phyloP scores from a whole-genome alignment of 2,329 filamentous ascomycete genomes.

The Paecilomyces sp. region DNA sequence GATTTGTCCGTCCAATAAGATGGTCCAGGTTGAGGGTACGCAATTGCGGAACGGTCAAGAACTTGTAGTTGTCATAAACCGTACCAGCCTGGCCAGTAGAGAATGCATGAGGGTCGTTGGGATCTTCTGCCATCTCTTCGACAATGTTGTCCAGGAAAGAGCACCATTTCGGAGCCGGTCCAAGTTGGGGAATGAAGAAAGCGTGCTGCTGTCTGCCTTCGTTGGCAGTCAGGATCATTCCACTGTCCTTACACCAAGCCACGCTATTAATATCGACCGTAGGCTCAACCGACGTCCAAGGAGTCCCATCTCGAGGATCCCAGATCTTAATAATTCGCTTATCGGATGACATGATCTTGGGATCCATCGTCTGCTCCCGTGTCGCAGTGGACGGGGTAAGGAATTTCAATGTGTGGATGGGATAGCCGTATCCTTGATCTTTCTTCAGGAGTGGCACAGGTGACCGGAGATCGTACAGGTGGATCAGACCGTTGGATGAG shows the following conservation, averaged over 20 bases:
- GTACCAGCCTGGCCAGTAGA: conserved; percentile 49
- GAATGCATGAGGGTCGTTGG: conserved; percentile 54
- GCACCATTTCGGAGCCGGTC: conserved; percentile 91
- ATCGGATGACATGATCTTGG: conserved; percentile 83
- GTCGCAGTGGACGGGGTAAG: conserved; percentile 59
- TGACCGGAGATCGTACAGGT: conserved; percentile 86
- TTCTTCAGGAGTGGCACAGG: conserved; percentile 81
- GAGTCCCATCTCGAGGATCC: conserved; percentile 72
- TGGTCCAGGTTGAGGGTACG: conserved; percentile 80
- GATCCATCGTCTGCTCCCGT: conserved; percentile 59
- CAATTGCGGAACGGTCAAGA: conserved; percentile 82
- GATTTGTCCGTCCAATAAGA: conserved; percentile 79
- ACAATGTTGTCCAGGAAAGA: conserved; percentile 95
- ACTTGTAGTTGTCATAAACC: conserved; percentile 99
- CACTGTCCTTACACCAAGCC: conserved; percentile 83
- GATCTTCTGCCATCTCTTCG: conserved; percentile 92
- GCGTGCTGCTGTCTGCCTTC: conserved; percentile 92
- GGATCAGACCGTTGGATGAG: conserved; percentile 78
- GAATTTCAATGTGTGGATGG: conserved; percentile 76
- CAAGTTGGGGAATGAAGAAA: conserved; percentile 90
- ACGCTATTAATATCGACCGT: conserved; percentile 92
- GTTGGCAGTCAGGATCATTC: conserved; percentile 94
- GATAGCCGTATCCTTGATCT: conserved; percentile 91
- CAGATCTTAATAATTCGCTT: conserved; percentile 97
- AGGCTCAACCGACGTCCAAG: conserved; percentile 94